Conservation (phyloP, 441 rosid species). For the Populus trichocarpa region DNA sequence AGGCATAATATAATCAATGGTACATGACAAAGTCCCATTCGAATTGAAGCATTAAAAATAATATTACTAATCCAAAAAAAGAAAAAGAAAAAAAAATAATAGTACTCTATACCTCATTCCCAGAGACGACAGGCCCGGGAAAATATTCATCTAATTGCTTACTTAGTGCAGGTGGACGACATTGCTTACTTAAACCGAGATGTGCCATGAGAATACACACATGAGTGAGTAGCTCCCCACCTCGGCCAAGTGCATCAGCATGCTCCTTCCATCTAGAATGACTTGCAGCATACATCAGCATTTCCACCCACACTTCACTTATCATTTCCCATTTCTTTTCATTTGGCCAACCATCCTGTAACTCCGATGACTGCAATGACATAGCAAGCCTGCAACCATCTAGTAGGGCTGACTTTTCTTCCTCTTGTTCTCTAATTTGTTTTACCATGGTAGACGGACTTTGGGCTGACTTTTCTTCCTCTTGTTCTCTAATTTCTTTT, state of each 20-base stretch:
- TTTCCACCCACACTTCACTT: neutral
- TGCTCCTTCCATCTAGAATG: neutral
- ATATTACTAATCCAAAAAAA: neutral
- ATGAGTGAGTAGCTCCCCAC: neutral
- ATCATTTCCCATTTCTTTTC: neutral
- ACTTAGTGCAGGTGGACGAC: neutral
- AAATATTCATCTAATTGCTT: too few relatives aligned
- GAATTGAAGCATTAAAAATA: neutral
- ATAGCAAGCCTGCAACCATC: neutral
- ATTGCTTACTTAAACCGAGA: neutral
- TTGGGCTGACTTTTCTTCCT: fast-evolving
- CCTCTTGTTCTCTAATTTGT: fast-evolving
- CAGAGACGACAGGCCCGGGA: too few relatives aligned
- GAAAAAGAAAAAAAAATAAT: neutral
- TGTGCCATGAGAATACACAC: neutral
- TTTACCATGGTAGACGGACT: fast-evolving
- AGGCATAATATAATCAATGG: neutral
- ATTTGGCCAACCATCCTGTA: fast-evolving
- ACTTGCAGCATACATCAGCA: neutral
- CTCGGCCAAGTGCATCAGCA: neutral
- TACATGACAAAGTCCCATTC: neutral
- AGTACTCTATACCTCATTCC: neutral
- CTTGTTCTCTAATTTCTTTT: fast-evolving
- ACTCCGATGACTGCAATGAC: neutral
- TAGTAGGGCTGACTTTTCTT: neutral